Evolutionary conservation across 257 asterid species (phyloP).

Genomic region (Nicotiana noctiflora): DNA sequence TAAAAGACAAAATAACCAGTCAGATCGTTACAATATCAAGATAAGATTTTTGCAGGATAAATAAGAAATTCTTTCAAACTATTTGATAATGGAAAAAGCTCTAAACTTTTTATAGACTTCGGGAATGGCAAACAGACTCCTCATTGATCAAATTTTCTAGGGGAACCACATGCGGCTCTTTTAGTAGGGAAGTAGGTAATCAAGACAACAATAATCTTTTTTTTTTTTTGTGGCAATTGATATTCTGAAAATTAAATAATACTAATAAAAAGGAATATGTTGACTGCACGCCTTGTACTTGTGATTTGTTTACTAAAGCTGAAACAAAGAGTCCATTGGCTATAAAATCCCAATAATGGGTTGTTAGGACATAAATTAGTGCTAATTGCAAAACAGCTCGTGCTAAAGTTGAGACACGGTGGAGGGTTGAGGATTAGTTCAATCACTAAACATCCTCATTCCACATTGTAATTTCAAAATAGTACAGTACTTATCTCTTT

Average conservation of each 20-base stretch:
- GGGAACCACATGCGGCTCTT: not conserved
- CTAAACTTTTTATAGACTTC: not conserved
- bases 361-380: conserved; percentile 5
- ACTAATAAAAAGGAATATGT: not conserved
- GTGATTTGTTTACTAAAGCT: not conserved
- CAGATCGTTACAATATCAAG: too few species aligned
- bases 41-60: too few species aligned
- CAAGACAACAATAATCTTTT: not conserved
- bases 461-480: too few species aligned
- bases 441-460: too few species aligned
- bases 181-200: not conserved
- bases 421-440: too few species aligned
- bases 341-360: not conserved
- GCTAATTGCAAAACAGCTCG: not conserved
- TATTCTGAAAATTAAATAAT: not conserved
- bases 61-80: too few species aligned
- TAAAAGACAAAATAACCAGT: too few species aligned
- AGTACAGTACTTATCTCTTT: too few species aligned
- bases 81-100: not conserved
- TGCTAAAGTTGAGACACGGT: not conserved
- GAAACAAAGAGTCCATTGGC: not conserved
- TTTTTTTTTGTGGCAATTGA: not conserved
- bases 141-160: not conserved
- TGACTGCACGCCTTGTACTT: not conserved
- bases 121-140: not conserved